phyloP scores from a whole-genome alignment of 768 basidiomycete species.

The Peribolospora baueri region DNA sequence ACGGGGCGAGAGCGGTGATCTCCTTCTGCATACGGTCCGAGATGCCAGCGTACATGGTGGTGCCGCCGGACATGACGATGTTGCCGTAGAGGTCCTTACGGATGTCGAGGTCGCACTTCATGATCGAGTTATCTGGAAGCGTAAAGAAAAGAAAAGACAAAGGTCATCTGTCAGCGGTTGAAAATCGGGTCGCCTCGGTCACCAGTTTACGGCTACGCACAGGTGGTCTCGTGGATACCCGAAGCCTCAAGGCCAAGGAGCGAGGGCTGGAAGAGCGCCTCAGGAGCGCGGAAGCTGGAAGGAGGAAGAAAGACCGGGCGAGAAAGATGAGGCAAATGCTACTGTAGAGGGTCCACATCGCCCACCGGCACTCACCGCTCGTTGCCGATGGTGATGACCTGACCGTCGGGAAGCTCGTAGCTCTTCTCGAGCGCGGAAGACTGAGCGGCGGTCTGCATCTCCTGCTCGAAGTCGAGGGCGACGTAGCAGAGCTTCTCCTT shows the following conservation, averaged over 20 bases:
- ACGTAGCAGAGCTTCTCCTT: slow-evolving; percentile 95
- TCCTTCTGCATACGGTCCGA: slow-evolving; percentile 92
- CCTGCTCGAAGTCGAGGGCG: slow-evolving; percentile 80
- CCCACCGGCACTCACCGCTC: slow-evolving; percentile 32
- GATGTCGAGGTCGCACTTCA: slow-evolving; percentile 61
- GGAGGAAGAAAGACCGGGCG: not conserved
- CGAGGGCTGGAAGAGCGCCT: slow-evolving; percentile 48
- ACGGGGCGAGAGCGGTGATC: slow-evolving; percentile 54
- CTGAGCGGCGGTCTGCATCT: slow-evolving; percentile 70
- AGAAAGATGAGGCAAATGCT: not conserved
- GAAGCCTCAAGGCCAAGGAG: slow-evolving; percentile 51
- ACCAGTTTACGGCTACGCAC: not conserved
- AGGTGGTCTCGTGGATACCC: slow-evolving; percentile 75
- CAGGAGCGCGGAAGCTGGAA: slow-evolving; percentile 33
- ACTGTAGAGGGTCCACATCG: not conserved
- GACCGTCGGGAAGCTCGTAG: slow-evolving; percentile 77
- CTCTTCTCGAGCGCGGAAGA: slow-evolving; percentile 75
- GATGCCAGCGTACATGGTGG: slow-evolving; percentile 66
- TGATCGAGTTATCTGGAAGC: slow-evolving; percentile 43
- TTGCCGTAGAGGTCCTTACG: slow-evolving; percentile 50
- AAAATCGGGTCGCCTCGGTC: not conserved
- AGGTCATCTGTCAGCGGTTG: not conserved
- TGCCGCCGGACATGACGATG: slow-evolving; percentile 69
- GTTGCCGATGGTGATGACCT: slow-evolving; percentile 84
- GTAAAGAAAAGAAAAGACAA: slow-evolving; percentile 9